phyloP scores from a whole-genome alignment of 176 grass and related monocot species.

The Elaeis guineensis region DNA sequence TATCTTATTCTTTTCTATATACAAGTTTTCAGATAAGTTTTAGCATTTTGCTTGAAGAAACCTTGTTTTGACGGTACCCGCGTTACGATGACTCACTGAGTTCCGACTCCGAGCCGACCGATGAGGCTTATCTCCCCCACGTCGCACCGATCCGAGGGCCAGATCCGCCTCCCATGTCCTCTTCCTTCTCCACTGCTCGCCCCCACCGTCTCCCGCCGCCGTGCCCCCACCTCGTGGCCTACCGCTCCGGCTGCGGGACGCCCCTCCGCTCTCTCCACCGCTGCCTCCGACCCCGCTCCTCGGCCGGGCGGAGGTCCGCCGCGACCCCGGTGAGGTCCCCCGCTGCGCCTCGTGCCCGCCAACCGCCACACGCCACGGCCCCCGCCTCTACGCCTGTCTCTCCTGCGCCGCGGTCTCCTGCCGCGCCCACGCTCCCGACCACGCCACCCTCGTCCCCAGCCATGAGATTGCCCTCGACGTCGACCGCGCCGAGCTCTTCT shows the following conservation, averaged over 20 bases:
- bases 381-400: conserved; percentile 60
- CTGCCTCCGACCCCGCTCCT: conserved; percentile 57
- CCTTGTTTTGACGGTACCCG: no score
- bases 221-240: conserved; percentile 64
- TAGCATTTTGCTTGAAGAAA: no score
- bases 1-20: no score
- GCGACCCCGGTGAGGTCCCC: conserved; percentile 55
- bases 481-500: conserved; percentile 82
- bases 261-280: conserved; percentile 70
- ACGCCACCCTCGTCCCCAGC: conserved; percentile 33
- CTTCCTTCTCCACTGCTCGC: conserved; percentile 3
- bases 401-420: conserved; percentile 73
- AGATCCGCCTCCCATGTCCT: conserved; percentile 4
- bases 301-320: conserved; percentile 58
- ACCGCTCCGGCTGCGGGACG: conserved; percentile 27
- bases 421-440: conserved; percentile 41
- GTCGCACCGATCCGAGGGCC: not conserved
- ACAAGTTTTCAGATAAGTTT: no score
- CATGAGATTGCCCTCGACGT: conserved; percentile 95
- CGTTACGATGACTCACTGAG: no score
- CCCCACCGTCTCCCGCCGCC: conserved; percentile 35
- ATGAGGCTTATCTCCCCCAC: conserved; percentile 4
- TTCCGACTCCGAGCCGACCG: conserved; percentile 1
- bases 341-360: conserved; percentile 48
- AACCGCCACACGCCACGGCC: conserved; percentile 6